A percentile compares a stretch with the other conserved stretches of the same genome.
Evolutionary conservation across 2,329 filamentous ascomycete species (phyloP).

Genomic region (Lachnellula arida): DNA sequence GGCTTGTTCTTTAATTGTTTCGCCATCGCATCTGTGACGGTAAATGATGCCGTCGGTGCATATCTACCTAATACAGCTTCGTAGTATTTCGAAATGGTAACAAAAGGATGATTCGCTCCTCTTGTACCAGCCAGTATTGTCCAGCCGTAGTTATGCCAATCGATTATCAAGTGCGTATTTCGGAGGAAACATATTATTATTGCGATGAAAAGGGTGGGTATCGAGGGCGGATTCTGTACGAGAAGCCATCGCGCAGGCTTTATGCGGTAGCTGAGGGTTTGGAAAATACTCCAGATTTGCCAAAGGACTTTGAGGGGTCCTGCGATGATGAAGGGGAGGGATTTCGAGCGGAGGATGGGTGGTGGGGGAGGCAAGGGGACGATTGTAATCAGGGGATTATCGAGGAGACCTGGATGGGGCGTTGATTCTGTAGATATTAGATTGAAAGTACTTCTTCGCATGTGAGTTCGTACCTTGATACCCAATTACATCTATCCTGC

Average conservation of each 20-base stretch:
- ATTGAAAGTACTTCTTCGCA: conserved; percentile 1
- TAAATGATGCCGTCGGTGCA: conserved; percentile 69
- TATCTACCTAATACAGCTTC: conserved; percentile 66
- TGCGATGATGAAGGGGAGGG: conserved; percentile 69
- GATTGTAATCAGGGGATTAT: conserved; percentile 65
- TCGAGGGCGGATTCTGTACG: conserved; percentile 92
- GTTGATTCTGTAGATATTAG: conserved; percentile 59
- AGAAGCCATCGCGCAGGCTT: conserved; percentile 79
- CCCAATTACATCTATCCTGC: conserved; percentile 77
- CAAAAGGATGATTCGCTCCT: conserved; percentile 63
- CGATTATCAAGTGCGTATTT: conserved; percentile 77
- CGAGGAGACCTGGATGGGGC: conserved; percentile 70
- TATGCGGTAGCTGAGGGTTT: conserved; percentile 67
- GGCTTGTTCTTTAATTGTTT: conserved; percentile 59
- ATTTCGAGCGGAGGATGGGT: conserved; percentile 59
- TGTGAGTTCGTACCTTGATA: conserved; percentile 60
- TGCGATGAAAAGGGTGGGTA: conserved; percentile 79
- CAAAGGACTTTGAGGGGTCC: conserved; percentile 82
- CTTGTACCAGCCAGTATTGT: conserved; percentile 71
- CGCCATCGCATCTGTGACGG: conserved; percentile 87
- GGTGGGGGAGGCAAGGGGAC: conserved; percentile 67
- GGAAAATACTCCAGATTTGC: conserved; percentile 70
- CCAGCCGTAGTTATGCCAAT: conserved; percentile 99
- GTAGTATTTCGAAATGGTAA: conserved; percentile 70
- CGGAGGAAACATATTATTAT: conserved; percentile 68